Conservation (phyloP, 2,329 filamentous ascomycete species). For the Stachybotrys echinatus region DNA sequence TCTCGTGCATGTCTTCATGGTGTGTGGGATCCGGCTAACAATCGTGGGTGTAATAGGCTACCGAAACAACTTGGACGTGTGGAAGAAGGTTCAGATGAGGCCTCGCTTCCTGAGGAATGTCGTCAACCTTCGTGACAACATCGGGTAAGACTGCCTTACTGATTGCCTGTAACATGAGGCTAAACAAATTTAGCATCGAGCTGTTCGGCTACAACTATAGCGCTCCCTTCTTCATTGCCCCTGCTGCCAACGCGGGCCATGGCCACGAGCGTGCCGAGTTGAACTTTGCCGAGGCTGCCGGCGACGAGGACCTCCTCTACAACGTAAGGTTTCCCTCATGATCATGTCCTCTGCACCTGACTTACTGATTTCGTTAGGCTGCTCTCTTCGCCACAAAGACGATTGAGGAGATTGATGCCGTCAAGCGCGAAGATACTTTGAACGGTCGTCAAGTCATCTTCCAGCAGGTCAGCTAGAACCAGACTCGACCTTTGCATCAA, state of each 20-base stretch:
- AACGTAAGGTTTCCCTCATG: constrained; percentile 12
- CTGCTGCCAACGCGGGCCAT: constrained; percentile 33
- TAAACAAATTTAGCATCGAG: constrained; percentile 16
- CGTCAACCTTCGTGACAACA: constrained; percentile 23
- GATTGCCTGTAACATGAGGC: constrained; percentile 4
- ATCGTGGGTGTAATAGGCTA: constrained; percentile 18
- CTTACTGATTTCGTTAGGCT: constrained; percentile 3
- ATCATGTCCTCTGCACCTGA: neutral
- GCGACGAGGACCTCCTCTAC: constrained; percentile 35
- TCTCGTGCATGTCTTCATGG: neutral
- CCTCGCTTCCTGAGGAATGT: constrained; percentile 11
- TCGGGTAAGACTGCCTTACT: constrained; percentile 11
- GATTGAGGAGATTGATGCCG: constrained; percentile 19
- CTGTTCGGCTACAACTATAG: constrained; percentile 29
- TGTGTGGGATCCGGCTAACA: neutral
- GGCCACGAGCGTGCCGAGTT: constrained; percentile 33
- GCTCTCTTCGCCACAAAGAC: constrained; percentile 17
- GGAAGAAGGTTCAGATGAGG: constrained; percentile 32
- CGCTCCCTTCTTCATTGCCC: constrained; percentile 40
- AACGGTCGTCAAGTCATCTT: constrained; percentile 19
- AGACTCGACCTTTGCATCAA: too few species aligned
- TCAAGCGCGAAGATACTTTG: constrained; percentile 5
- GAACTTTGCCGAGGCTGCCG: constrained; percentile 37
- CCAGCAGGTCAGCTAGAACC: constrained; percentile 18
- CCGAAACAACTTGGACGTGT: constrained; percentile 42